Conservation (phyloP, 768 basidiomycete species). For the Leccinum boreale region DNA sequence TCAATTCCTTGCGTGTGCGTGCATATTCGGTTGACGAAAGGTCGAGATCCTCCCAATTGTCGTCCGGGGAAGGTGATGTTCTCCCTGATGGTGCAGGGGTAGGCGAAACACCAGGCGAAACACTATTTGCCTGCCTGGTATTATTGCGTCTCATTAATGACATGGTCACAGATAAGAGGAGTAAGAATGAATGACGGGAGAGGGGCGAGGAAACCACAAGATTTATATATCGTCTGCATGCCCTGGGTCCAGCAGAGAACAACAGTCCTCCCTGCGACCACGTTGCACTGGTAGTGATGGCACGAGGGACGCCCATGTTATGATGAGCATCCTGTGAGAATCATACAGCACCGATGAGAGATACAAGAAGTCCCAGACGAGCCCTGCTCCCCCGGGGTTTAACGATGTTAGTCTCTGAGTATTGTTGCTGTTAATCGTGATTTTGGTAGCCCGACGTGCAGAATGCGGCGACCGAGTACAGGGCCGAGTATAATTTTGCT, state of each 20-base stretch:
- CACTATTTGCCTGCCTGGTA: background rate
- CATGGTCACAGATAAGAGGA: slow-evolving; percentile 1
- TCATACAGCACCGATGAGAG: background rate
- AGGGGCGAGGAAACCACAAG: background rate
- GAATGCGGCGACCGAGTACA: background rate
- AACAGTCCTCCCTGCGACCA: background rate
- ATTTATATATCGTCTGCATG: slow-evolving; percentile 10
- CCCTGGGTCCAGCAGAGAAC: background rate
- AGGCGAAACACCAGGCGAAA: slow-evolving; percentile 2
- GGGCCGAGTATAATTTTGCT: background rate
- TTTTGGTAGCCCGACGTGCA: background rate
- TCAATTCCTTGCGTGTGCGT: slow-evolving; percentile 35
- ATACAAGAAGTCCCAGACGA: background rate
- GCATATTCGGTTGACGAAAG: slow-evolving; percentile 40
- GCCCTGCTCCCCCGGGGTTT: background rate
- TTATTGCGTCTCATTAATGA: background rate
- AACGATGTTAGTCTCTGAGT: background rate
- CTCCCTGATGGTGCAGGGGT: background rate
- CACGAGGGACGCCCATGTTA: background rate
- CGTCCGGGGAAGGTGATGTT: slow-evolving; percentile 11
- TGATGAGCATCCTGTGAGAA: slow-evolving; percentile 3
- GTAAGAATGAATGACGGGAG: background rate
- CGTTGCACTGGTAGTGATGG: background rate
- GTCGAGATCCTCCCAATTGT: slow-evolving; percentile 10
- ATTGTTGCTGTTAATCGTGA: background rate